Evolutionary conservation across 129 eudicot species (phyloP).

Genomic region (Flaveria trinervia): DNA sequence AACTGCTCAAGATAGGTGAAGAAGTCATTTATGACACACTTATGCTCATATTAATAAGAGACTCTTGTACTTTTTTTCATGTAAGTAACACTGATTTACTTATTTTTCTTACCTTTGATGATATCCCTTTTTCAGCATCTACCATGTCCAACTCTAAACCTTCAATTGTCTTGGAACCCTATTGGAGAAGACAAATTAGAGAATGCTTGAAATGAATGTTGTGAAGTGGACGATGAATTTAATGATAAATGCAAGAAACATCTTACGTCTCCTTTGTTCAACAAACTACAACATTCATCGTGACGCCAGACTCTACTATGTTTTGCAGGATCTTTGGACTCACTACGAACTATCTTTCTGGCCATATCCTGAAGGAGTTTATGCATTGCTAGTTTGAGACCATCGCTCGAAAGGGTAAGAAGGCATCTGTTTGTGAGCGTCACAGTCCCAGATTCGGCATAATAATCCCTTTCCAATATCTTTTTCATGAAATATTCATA

Average conservation of each 20-base stretch:
- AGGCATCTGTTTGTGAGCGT: slow-evolving; percentile 6
- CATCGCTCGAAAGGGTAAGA: not conserved
- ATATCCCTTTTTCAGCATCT: not conserved
- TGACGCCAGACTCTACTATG: slow-evolving; percentile 1
- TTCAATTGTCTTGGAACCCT: slow-evolving; percentile 42
- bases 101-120: not conserved
- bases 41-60: not conserved
- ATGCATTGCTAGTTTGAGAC: not conserved
- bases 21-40: not conserved
- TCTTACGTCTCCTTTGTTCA: slow-evolving; percentile 31
- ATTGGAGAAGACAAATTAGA: not conserved
- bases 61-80: too few species aligned
- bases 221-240: not conserved
- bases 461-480: not conserved
- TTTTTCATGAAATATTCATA: not conserved
- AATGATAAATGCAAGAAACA: not conserved
- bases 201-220: not conserved
- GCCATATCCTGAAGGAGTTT: slow-evolving; percentile 25
- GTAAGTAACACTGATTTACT: not conserved
- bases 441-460: not conserved
- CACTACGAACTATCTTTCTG: not conserved
- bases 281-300: slow-evolving; percentile 3
- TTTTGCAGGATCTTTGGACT: slow-evolving; percentile 20
- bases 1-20: not conserved
- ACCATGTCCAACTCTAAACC: slow-evolving; percentile 29